Conservation (phyloP, 805 yeast genomes). For the Nakazawaea populi region DNA sequence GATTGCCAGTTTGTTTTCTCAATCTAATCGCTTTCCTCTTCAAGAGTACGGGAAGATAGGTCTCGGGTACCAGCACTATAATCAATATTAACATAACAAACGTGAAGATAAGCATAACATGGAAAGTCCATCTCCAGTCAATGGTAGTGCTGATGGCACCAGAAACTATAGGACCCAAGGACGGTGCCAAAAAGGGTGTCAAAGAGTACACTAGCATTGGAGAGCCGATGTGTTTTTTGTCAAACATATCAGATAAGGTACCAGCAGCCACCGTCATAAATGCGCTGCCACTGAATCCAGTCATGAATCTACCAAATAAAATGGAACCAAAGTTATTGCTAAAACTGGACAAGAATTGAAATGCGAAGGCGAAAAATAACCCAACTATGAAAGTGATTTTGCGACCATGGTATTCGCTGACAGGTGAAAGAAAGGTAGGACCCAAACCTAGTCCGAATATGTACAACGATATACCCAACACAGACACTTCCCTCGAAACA, state of each 20-base stretch:
- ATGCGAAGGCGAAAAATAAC: slow-evolving; percentile 36
- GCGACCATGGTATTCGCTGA: slow-evolving; percentile 54
- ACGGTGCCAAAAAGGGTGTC: slow-evolving; percentile 66
- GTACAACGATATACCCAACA: slow-evolving; percentile 51
- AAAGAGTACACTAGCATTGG: slow-evolving; percentile 66
- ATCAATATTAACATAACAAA: slow-evolving; percentile 16
- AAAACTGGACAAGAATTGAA: slow-evolving; percentile 52
- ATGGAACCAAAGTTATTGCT: slow-evolving; percentile 57
- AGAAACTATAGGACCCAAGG: slow-evolving; percentile 58
- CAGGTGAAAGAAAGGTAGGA: slow-evolving; percentile 55
- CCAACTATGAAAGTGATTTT: slow-evolving; percentile 45
- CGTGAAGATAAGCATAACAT: slow-evolving; percentile 55
- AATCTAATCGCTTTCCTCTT: slow-evolving; percentile 45
- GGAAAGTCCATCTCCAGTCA: slow-evolving; percentile 69
- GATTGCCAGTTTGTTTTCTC: slow-evolving; percentile 36
- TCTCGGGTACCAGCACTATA: slow-evolving; percentile 23
- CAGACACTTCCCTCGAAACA: slow-evolving; percentile 53
- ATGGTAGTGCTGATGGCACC: slow-evolving; percentile 54
- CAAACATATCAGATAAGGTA: slow-evolving; percentile 64
- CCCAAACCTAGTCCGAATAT: slow-evolving; percentile 61
- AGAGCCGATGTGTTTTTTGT: slow-evolving; percentile 51
- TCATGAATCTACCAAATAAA: slow-evolving; percentile 57
- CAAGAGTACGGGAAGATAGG: slow-evolving; percentile 49
- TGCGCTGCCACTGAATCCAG: slow-evolving; percentile 71
- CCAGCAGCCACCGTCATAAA: slow-evolving; percentile 78